phyloP scores from a whole-genome alignment of 768 basidiomycete species.

The Clitopilus passeckerianus region DNA sequence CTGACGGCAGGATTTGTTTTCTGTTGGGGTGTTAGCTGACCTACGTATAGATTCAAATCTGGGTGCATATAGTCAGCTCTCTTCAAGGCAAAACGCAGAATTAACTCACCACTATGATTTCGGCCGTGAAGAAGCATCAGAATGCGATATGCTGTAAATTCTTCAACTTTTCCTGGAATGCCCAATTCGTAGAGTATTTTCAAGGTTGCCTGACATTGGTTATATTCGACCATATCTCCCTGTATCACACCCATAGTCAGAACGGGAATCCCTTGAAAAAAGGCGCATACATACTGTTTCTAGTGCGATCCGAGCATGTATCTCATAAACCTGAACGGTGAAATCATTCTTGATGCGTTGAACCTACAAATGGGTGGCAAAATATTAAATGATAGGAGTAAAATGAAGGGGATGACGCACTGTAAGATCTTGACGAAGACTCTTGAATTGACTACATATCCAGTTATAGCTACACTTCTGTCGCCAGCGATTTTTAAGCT shows the following conservation, averaged over 20 bases:
- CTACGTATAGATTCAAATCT: slow-evolving; percentile 97
- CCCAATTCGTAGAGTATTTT: slow-evolving; percentile 91
- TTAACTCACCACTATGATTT: slow-evolving; percentile 77
- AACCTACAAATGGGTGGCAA: slow-evolving; percentile 51
- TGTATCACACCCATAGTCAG: slow-evolving; percentile 24
- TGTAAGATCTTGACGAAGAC: slow-evolving; percentile 93
- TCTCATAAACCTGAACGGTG: slow-evolving; percentile 96
- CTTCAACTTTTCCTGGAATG: slow-evolving; percentile 87
- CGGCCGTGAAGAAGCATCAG: slow-evolving; percentile 92
- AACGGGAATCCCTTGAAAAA: slow-evolving; percentile 4
- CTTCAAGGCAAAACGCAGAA: background rate
- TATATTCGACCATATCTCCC: slow-evolving; percentile 98
- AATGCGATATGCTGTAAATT: slow-evolving; percentile 97
- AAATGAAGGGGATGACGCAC: slow-evolving; percentile 44
- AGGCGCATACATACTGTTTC: slow-evolving; percentile 56
- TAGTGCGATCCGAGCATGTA: slow-evolving; percentile 95
- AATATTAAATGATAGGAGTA: slow-evolving; percentile 16
- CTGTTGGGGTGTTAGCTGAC: slow-evolving; percentile 93
- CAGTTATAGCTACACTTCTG: slow-evolving; percentile 74
- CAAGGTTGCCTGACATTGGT: slow-evolving; percentile 92
- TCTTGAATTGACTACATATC: slow-evolving; percentile 99
- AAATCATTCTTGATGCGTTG: slow-evolving; percentile 99
- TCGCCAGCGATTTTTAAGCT: slow-evolving; percentile 87
- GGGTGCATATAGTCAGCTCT: slow-evolving; percentile 6
- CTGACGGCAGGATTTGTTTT: slow-evolving; percentile 74